These are phyloP conservation scores for Vanderwaltozyma verrucispora DNA, from an alignment of 805 yeast genomes.

Conservation along the genomic window DNA sequence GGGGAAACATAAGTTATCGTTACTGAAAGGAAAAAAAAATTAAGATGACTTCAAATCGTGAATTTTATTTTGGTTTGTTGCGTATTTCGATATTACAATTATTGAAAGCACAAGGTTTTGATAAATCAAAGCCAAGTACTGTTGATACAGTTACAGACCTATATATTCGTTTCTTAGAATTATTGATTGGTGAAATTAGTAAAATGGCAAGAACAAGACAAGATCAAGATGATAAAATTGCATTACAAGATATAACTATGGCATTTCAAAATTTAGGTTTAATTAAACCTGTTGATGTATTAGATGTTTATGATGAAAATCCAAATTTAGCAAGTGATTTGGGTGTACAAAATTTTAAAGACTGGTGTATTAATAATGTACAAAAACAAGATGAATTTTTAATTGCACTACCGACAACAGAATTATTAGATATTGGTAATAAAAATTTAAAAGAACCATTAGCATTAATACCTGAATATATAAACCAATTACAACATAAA, in stretches of 20 bases:
- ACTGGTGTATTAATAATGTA: constrained; percentile 43
- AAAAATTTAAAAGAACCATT: neutral
- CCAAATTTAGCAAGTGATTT: constrained; percentile 33
- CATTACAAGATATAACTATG: constrained; percentile 53
- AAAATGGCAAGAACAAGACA: constrained; percentile 40
- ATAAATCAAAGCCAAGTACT: constrained; percentile 58
- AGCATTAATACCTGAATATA: constrained; percentile 21
- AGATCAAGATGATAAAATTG: constrained; percentile 36
- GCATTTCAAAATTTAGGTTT: constrained; percentile 58
- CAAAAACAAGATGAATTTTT: constrained; percentile 35
- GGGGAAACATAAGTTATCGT: too few relatives aligned
- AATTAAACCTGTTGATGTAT: constrained; percentile 44
- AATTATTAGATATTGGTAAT: constrained; percentile 9
- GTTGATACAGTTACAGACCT: constrained; percentile 73
- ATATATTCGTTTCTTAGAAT: constrained; percentile 49
- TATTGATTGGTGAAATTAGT: constrained; percentile 41
- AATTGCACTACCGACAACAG: constrained; percentile 28
- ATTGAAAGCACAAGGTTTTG: constrained; percentile 76
- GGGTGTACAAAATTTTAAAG: constrained; percentile 42
- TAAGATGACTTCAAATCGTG: constrained; percentile 23
- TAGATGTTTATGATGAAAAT: constrained; percentile 44
- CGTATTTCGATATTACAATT: constrained; percentile 43
- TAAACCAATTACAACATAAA: constrained; percentile 18
- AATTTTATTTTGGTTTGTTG: constrained; percentile 38
- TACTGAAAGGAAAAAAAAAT: too few relatives aligned